phyloP scores from a whole-genome alignment of 805 yeast genomes.

The Clavispora fructus region DNA sequence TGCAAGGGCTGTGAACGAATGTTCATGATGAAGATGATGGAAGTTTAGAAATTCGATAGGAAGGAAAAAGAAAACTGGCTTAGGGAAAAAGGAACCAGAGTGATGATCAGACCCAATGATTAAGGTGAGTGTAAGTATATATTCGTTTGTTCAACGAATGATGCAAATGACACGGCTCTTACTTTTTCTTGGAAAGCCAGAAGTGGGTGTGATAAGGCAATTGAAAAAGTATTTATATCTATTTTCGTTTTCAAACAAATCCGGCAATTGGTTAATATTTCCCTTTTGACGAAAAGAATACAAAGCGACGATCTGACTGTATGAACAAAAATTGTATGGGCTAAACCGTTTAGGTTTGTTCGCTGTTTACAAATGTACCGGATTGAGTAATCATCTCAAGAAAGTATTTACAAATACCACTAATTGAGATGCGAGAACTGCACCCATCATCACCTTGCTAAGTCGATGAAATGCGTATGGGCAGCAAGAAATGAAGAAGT shows the following conservation, averaged over 20 bases:
- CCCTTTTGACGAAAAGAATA: constrained; percentile 14
- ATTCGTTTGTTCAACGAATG: background rate
- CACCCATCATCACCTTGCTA: background rate
- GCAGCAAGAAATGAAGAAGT: no score
- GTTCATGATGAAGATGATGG: constrained; percentile 7
- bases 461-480: background rate
- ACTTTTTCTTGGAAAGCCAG: background rate
- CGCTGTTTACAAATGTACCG: constrained; percentile 16
- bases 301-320: background rate
- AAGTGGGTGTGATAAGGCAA: background rate
- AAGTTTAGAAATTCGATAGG: background rate
- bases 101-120: background rate
- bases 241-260: background rate
- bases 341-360: background rate
- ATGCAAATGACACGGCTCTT: background rate
- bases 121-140: background rate
- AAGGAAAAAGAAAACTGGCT: background rate
- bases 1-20: constrained; percentile 44
- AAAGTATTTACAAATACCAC: constrained; percentile 14
- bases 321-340: constrained; percentile 4
- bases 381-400: constrained; percentile 10
- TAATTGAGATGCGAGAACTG: constrained; percentile 6
- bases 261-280: constrained; percentile 8
- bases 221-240: background rate
- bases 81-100: background rate